phyloP scores from a whole-genome alignment of 1,284 basidiomycete genomes.

The Ganoderma boninense region DNA sequence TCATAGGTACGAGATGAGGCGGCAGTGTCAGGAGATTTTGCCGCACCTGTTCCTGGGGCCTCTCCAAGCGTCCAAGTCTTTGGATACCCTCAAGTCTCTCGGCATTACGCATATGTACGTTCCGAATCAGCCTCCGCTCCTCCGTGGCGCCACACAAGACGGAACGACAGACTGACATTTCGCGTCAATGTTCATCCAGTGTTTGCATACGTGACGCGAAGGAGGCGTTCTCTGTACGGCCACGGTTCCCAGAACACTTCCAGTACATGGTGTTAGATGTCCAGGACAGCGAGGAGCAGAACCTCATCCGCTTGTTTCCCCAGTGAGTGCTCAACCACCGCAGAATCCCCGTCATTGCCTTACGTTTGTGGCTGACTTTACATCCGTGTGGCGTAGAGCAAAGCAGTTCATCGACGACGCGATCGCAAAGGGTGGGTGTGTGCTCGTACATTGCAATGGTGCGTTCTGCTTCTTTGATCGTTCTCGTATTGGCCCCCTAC shows the following conservation, averaged over 20 bases:
- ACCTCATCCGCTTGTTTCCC: slow-evolving; percentile 86
- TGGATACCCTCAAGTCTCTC: slow-evolving; percentile 69
- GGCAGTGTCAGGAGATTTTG: slow-evolving; percentile 92
- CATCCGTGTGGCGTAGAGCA: slow-evolving; percentile 56
- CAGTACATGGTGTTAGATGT: slow-evolving; percentile 86
- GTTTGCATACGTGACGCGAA: slow-evolving; percentile 89
- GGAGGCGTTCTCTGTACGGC: slow-evolving; percentile 87
- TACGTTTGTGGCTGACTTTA: neutral
- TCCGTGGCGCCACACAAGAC: slow-evolving; percentile 8
- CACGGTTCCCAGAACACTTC: slow-evolving; percentile 86
- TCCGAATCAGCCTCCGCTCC: slow-evolving; percentile 6
- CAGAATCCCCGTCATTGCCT: neutral
- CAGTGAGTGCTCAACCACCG: slow-evolving; percentile 51
- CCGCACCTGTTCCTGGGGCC: slow-evolving; percentile 88
- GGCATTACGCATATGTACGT: slow-evolving; percentile 90
- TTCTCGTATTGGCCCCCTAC: neutral
- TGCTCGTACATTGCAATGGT: slow-evolving; percentile 94
- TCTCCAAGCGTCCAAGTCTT: slow-evolving; percentile 86
- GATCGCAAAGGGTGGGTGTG: slow-evolving; percentile 71
- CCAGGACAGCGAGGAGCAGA: slow-evolving; percentile 91
- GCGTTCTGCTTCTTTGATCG: slow-evolving; percentile 34
- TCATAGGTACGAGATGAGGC: slow-evolving; percentile 92
- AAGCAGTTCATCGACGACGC: slow-evolving; percentile 84
- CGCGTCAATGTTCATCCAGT: slow-evolving; percentile 48
- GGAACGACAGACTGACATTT: slow-evolving; percentile 15